Evolutionary conservation across 176 grass and related monocot species (phyloP), one percentile per base, ranked within the genome.

Genomic region (Bonia amplexicaulis): DNA sequence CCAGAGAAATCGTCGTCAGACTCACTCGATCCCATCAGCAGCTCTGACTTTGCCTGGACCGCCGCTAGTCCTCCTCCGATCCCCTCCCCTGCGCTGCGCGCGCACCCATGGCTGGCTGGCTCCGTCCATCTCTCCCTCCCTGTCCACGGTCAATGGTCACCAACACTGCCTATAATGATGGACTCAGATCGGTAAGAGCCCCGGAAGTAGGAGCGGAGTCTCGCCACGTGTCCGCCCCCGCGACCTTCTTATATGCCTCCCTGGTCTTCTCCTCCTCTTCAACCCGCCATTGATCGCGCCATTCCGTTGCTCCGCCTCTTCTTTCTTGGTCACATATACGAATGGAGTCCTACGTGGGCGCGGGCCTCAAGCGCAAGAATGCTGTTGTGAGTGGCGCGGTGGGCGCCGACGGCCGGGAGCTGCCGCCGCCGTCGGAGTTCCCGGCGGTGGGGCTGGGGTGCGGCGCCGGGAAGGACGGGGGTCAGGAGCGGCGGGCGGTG

Each of bases 111-210:
- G 31, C 31, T n/a, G n/a, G 26, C 23, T 13, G 13, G 13, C 48
- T 51, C 45, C 55, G 9, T 25, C 5, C 57, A 5, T 25, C 47
- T n/a, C 63, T 6, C 63, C 39, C 63, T 6, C 63, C 39, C 11
- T 9, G 17, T 20, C 64, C 31, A 67, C 65, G 84, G 84, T 86
- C 76, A 80, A 73, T 80, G 84, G 76, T 80, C 84, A 72, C 84
- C 84, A 85, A 26, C 75, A 52, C 76, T 40, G 85, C 85, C 85
- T 81, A 87, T 31, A 87, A 87, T 74, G 77, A 68, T 80, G 85
- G 85, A 81, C 77, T 80, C 58, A 46, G 84, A 80, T 86, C 84
- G 52, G 52, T 54, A 20, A 54, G 52, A 54, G 52, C 52, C 52
- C 52, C 52, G 20, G 12, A 19, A 54, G 52, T 54, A 54, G 67